Evolutionary conservation across 2,329 filamentous ascomycete species (phyloP), one percentile per base, ranked within the genome.

Genomic region (Xylariaceae sp.): DNA sequence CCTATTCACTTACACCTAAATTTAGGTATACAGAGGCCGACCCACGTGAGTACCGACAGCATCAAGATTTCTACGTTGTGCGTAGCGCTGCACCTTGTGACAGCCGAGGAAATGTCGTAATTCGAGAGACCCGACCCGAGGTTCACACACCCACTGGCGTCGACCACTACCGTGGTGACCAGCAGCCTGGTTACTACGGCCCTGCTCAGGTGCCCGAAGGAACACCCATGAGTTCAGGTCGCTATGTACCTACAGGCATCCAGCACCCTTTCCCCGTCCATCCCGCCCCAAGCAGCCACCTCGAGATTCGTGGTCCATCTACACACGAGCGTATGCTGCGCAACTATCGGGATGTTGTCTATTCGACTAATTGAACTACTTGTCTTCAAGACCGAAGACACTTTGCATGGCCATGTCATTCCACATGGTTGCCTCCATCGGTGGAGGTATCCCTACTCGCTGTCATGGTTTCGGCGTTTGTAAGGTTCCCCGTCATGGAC

Each of bases 331-430:
- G 58, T 16, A 28, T 28, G 22, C 22, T 52, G n/a, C 55, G 48
- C 16, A 54, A 60, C 38, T 57, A 49, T 22, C 59, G 51, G 43
- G 56, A 60, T 41, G 52, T 64, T 33, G 52, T 66, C 36, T 61
- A 59, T 52, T 58, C 63, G 17, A 62, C 22, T 28, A 28, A 28
- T 28, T 28, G 22, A 28, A 7, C 22, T 28, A 28, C 22, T 4
- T 28, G 22, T 28, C 22, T 28, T 28, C 22, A 28, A 28, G 22
- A 7, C 4, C 4, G 22, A 28, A 28, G 22, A 28, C 22, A 28
- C 22, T 28, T 28, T 28, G 22, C 22, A 28, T 28, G 22, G 22
- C 22, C 22, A 28, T 28, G 22, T 28, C 22, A 28, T 4, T 39
- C 11, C 36, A 34, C 42, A 51, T 31, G 46, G 13, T 17, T 17